Conservation (phyloP, 345 rosid species). For the Syzygium aromaticum region DNA sequence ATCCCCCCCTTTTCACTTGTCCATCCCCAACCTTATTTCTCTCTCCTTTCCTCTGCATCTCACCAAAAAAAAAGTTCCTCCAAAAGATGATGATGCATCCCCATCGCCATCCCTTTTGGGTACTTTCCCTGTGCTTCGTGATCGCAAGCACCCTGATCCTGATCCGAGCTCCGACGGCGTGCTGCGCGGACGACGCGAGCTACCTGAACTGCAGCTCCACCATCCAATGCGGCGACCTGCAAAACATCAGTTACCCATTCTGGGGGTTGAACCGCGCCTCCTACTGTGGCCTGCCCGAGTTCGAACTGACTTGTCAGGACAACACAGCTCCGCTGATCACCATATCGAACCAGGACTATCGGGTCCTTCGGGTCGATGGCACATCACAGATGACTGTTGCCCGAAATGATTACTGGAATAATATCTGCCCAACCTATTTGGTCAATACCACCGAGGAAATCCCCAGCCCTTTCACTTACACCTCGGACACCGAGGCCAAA, state of each 20-base stretch:
- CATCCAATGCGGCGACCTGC: background rate
- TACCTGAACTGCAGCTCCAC: background rate
- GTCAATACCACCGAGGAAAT: background rate
- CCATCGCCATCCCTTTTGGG: background rate
- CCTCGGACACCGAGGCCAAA: background rate
- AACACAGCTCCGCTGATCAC: background rate
- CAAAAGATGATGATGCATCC: background rate
- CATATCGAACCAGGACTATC: background rate
- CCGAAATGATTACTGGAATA: background rate
- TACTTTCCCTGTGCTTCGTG: background rate
- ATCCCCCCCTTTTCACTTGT: background rate
- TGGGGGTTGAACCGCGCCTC: background rate
- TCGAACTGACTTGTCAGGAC: background rate
- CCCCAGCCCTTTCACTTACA: background rate
- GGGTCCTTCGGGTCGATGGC: background rate
- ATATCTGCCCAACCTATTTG: background rate
- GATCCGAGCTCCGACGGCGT: background rate
- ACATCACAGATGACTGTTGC: background rate
- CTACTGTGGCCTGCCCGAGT: background rate
- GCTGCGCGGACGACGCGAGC: background rate
- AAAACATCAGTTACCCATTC: background rate
- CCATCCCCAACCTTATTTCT: background rate
- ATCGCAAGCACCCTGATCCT: background rate
- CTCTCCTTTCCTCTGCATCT: background rate
- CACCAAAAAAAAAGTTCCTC: background rate